Conservation (phyloP, 2,329 filamentous ascomycete genomes). For the Penicillium nordicum region DNA sequence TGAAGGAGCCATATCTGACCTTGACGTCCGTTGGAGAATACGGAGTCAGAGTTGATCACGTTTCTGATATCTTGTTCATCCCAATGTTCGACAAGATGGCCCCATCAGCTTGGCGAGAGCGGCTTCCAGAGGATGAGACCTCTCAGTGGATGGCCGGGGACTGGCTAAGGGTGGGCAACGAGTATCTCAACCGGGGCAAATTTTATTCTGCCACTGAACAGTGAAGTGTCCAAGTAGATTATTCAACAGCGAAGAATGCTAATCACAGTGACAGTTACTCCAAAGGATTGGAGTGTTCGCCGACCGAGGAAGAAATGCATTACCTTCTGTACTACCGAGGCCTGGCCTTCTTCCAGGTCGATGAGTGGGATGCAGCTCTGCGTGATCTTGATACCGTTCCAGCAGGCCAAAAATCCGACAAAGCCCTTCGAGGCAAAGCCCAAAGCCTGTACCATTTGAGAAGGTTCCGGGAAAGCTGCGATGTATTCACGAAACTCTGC, state of each 20-base stretch:
- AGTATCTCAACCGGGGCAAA: neutral
- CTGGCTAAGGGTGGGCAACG: neutral
- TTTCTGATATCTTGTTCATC: constrained; percentile 49
- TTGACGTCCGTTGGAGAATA: constrained; percentile 38
- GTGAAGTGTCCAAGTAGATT: neutral
- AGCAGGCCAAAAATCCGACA: constrained; percentile 32
- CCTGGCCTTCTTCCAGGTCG: constrained; percentile 29
- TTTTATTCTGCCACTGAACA: neutral
- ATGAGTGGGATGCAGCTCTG: constrained; percentile 35
- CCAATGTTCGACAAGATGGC: constrained; percentile 36
- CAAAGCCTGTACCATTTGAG: constrained; percentile 45
- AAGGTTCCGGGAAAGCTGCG: constrained; percentile 36
- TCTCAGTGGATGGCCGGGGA: neutral
- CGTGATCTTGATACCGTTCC: constrained; percentile 24
- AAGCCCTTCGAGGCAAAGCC: constrained; percentile 44
- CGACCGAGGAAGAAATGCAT: constrained; percentile 39
- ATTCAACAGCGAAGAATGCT: neutral
- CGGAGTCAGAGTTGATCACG: constrained; percentile 53
- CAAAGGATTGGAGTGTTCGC: constrained; percentile 32
- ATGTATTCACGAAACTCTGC: constrained; percentile 34
- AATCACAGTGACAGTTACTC: constrained; percentile 35
- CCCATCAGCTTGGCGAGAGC: constrained; percentile 37
- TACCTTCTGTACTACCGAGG: constrained; percentile 35
- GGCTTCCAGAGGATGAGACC: neutral
- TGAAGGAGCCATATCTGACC: constrained; percentile 57